These are phyloP conservation scores for Flaveria robusta DNA, from an alignment of 129 eudicot species.

Conservation along the genomic window DNA sequence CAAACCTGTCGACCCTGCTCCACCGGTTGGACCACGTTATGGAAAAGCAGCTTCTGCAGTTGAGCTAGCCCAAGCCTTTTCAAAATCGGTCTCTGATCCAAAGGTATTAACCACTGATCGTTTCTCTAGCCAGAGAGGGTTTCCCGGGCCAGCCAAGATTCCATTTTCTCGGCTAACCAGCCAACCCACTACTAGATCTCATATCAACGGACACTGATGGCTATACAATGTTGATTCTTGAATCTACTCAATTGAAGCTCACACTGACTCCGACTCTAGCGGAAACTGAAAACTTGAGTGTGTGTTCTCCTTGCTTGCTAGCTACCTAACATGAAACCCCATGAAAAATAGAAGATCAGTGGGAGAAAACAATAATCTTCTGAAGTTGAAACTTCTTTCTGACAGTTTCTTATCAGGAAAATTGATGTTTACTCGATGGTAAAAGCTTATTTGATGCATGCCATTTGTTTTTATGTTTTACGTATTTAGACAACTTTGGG, in stretches of 20 bases:
- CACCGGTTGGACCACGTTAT: constrained; percentile 50
- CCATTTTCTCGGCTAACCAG: constrained; percentile 87
- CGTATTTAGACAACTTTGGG: background rate
- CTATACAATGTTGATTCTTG: background rate
- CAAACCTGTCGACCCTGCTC: constrained; percentile 65
- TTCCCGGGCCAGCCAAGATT: constrained; percentile 58
- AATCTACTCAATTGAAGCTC: constrained; percentile 2
- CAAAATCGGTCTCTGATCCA: constrained; percentile 74
- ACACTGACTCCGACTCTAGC: background rate
- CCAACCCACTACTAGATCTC: constrained; percentile 59
- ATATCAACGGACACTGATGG: constrained; percentile 79
- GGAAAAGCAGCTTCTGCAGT: constrained; percentile 92
- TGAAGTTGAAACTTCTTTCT: constrained; percentile 4
- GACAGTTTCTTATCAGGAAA: constrained; percentile 8
- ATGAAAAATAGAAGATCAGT: constrained; percentile 10
- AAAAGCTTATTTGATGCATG: constrained; percentile 33
- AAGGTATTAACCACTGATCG: constrained; percentile 46
- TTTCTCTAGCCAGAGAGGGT: constrained; percentile 59
- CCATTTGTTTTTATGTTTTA: constrained; percentile 25
- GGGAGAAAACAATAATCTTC: constrained; percentile 26
- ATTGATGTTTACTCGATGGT: background rate
- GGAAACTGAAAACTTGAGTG: constrained; percentile 10
- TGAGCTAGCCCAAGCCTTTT: constrained; percentile 88
- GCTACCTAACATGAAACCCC: constrained; percentile 1
- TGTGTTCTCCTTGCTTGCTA: background rate